These are phyloP conservation scores for Pisolithus thermaeus DNA, from an alignment of 1,284 basidiomycete species.

Conservation along the genomic window DNA sequence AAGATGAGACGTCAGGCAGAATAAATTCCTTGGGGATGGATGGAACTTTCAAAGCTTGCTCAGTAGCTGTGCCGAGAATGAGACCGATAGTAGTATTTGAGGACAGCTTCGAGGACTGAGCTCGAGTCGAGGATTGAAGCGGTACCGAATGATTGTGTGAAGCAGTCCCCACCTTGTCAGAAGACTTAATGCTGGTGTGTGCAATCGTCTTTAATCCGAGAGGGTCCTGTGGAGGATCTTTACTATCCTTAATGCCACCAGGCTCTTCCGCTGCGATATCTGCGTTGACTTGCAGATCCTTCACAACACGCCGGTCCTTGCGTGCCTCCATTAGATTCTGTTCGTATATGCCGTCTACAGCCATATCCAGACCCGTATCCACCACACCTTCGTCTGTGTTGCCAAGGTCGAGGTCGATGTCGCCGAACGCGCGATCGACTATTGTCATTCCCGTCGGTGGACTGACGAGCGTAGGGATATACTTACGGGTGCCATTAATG, in stretches of 20 bases:
- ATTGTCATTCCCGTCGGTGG: not conserved
- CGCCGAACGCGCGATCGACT: not conserved
- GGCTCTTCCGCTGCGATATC: not conserved
- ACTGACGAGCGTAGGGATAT: not conserved
- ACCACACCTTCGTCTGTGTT: not conserved
- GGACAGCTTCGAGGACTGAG: not conserved
- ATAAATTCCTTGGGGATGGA: not conserved
- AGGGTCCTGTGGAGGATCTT: not conserved
- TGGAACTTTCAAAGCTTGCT: not conserved
- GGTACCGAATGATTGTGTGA: too few relatives aligned
- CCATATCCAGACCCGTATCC: not conserved
- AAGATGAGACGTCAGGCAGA: not conserved
- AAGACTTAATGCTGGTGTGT: not conserved
- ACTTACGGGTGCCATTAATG: too few relatives aligned
- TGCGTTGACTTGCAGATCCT: not conserved
- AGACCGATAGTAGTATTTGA: not conserved
- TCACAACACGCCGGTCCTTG: not conserved
- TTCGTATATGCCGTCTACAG: not conserved
- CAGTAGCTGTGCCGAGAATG: not conserved
- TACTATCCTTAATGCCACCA: not conserved
- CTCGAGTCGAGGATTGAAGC: not conserved
- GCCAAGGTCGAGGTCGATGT: not conserved
- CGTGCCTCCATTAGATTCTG: not conserved
- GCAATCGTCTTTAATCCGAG: not conserved
- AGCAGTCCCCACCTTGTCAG: not conserved